Evolutionary conservation across 768 basidiomycete species (phyloP).

Genomic region (Leccinum boreale): DNA sequence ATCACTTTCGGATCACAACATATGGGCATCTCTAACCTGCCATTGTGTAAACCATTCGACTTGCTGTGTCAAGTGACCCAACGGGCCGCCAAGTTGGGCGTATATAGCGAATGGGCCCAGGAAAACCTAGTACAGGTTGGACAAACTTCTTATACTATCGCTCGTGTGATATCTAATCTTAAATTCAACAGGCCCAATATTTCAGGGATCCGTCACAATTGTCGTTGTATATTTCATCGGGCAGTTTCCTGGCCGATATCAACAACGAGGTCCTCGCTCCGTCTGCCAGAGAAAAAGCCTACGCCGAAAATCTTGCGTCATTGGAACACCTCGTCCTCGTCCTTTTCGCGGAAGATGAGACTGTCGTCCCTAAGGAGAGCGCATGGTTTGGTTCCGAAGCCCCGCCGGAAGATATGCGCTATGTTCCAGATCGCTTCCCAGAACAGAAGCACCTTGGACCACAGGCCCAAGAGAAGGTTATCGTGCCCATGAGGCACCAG

Average conservation of each 20-base stretch:
- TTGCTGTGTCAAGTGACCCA: constrained; percentile 68
- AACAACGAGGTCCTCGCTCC: constrained; percentile 68
- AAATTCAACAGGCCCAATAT: constrained; percentile 67
- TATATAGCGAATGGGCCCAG: constrained; percentile 78
- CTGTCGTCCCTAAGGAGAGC: constrained; percentile 81
- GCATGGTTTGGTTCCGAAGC: constrained; percentile 82
- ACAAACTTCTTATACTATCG: not conserved
- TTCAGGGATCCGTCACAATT: constrained; percentile 71
- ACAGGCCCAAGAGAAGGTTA: constrained; percentile 26
- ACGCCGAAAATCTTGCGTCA: constrained; percentile 55
- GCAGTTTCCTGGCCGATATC: constrained; percentile 68
- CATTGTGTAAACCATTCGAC: constrained; percentile 61
- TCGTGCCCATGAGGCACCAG: constrained; percentile 72
- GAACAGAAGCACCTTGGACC: constrained; percentile 13
- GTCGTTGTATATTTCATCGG: constrained; percentile 53
- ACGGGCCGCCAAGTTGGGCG: constrained; percentile 55
- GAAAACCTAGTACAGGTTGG: constrained; percentile 67
- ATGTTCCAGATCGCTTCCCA: not conserved
- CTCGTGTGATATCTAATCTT: not conserved
- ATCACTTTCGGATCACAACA: constrained; percentile 88
- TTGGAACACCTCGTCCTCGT: constrained; percentile 70
- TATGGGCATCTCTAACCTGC: constrained; percentile 80
- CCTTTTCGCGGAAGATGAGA: constrained; percentile 68
- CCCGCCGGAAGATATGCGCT: constrained; percentile 27
- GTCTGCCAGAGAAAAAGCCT: constrained; percentile 53